Percentiles rank a stretch among this genome's conserved stretches.
Evolutionary conservation across 129 eudicot species (phyloP).

Genomic region (sunflower (Helianthus annuus)): DNA sequence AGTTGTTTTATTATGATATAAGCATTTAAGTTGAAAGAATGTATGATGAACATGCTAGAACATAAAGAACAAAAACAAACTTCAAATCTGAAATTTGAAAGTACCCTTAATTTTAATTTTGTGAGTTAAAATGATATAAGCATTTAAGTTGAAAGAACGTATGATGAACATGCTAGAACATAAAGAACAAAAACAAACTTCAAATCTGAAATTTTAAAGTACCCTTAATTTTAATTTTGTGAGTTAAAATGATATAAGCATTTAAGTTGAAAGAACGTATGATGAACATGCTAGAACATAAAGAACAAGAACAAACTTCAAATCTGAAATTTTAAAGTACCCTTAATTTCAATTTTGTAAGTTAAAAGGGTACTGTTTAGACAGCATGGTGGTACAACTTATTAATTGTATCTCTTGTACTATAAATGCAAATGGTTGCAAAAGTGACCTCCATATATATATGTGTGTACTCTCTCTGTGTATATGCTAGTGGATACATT

Average conservation of each 20-base stretch:
- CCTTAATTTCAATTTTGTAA: conserved; percentile 20
- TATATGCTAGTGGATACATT: not conserved
- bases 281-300: conserved; percentile 17
- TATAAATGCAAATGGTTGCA: conserved; percentile 22
- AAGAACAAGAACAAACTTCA: conserved; percentile 32
- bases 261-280: not conserved
- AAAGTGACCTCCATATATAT: conserved; percentile 25
- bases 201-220: conserved; percentile 29
- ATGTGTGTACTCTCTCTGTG: conserved; percentile 14
- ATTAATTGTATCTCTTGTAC: conserved; percentile 40
- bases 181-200: conserved; percentile 30
- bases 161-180: conserved; percentile 17
- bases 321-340: conserved; percentile 30
- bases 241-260: conserved; percentile 24
- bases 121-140: conserved; percentile 19
- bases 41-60: conserved; percentile 16
- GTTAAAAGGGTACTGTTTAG: conserved; percentile 23
- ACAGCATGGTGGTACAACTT: conserved; percentile 37
- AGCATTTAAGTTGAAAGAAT: conserved; percentile 5
- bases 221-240: conserved; percentile 27
- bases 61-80: conserved; percentile 27
- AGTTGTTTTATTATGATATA: not conserved
- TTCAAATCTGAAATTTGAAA: conserved; percentile 29
- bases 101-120: conserved; percentile 30
- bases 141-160: conserved; percentile 6